These are phyloP conservation scores for Babesia sp. DNA, from an alignment of 169 alveolate genomes.

Conservation along the genomic window DNA sequence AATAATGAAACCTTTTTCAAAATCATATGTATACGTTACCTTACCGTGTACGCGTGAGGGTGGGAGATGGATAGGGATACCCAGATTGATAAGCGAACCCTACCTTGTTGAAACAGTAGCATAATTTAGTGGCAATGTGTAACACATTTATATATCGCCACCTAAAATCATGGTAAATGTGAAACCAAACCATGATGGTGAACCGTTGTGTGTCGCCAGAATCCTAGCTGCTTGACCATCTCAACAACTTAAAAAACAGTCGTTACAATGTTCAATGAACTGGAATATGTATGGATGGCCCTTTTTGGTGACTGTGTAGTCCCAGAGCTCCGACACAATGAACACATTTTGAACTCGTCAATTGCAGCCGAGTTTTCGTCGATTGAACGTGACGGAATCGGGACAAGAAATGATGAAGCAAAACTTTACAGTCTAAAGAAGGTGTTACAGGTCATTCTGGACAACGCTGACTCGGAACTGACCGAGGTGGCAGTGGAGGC, in stretches of 20 bases:
- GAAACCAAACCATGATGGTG: not conserved
- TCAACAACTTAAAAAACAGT: not conserved
- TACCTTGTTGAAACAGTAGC: not conserved
- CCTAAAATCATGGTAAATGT: not conserved
- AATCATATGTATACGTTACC: too few species aligned
- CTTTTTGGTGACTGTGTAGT: slow-evolving; percentile 56
- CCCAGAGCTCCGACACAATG: slow-evolving; percentile 52
- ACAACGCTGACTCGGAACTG: slow-evolving; percentile 54
- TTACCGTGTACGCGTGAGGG: too few species aligned
- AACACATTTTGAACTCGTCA: slow-evolving; percentile 44
- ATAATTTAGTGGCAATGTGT: not conserved
- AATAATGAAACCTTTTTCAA: too few species aligned
- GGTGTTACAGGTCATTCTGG: slow-evolving; percentile 25
- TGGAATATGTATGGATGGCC: slow-evolving; percentile 61
- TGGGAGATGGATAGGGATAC: not conserved
- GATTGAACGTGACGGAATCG: not conserved
- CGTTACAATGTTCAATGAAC: slow-evolving; percentile 41
- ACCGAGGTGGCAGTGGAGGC: slow-evolving; percentile 40
- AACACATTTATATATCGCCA: not conserved
- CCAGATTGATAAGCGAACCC: not conserved
- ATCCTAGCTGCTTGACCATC: not conserved
- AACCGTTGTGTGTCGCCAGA: not conserved
- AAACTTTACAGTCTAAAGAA: slow-evolving; percentile 54
- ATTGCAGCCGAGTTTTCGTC: slow-evolving; percentile 36
- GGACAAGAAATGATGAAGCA: not conserved